A percentile compares a stretch with the other conserved stretches of the same genome.
Evolutionary conservation across 1,284 basidiomycete species (phyloP).

Genomic region (Ceratobasidium papillatum): DNA sequence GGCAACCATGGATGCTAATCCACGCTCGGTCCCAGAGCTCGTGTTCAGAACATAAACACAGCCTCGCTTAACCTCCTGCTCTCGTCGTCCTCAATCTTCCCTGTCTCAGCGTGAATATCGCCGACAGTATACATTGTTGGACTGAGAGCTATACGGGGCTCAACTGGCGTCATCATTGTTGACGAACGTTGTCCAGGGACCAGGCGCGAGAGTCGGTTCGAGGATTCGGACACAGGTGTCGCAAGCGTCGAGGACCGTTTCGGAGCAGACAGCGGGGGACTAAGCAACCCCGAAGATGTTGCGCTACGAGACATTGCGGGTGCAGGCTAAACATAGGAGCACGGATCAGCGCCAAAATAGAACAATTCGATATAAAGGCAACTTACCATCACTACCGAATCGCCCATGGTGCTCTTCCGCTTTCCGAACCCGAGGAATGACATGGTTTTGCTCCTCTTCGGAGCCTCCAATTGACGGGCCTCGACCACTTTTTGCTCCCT

Average conservation of each 20-base stretch:
- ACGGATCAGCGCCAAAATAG: not conserved
- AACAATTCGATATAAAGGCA: not conserved
- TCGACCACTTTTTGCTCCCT: constrained; percentile 6
- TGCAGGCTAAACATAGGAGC: not conserved
- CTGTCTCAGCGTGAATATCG: constrained; percentile 62
- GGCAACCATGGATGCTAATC: not conserved
- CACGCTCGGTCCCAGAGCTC: not conserved
- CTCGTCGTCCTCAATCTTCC: constrained; percentile 69
- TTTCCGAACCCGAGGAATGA: constrained; percentile 38
- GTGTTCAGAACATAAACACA: constrained; percentile 65
- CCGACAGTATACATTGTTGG: constrained; percentile 67
- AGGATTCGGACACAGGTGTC: not conserved
- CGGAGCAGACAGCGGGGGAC: not conserved
- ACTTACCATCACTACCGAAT: constrained; percentile 1
- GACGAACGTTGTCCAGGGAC: constrained; percentile 27
- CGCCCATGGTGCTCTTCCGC: constrained; percentile 20
- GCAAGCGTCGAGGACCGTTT: constrained; percentile 33
- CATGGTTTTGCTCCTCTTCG: constrained; percentile 39
- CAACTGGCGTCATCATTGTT: constrained; percentile 10
- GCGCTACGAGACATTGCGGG: constrained; percentile 13
- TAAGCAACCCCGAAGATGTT: constrained; percentile 11
- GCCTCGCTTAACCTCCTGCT: constrained; percentile 70
- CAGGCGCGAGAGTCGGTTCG: constrained; percentile 22
- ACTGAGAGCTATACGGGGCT: constrained; percentile 53
- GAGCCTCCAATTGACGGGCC: constrained; percentile 9